Conservation (phyloP, 2,329 filamentous ascomycete species). For the Colletotrichum sp. region DNA sequence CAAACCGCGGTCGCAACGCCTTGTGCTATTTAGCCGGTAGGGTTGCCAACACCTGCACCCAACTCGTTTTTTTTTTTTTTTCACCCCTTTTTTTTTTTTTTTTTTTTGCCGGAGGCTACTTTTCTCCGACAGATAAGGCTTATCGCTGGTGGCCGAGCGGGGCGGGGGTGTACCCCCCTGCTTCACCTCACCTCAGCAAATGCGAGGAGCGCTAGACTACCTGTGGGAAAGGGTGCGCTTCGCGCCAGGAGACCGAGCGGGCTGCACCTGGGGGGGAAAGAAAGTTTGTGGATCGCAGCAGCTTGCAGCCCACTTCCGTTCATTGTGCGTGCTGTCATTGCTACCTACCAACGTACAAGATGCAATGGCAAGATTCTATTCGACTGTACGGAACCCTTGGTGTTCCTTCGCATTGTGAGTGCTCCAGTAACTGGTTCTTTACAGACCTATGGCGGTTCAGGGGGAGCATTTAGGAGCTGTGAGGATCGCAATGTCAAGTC, state of each 20-base stretch:
- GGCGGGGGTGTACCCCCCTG: not conserved
- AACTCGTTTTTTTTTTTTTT: no score
- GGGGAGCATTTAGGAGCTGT: not conserved
- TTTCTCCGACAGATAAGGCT: conserved; percentile 37
- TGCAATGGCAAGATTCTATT: not conserved
- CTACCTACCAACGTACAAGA: not conserved
- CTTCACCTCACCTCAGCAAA: not conserved
- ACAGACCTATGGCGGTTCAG: not conserved
- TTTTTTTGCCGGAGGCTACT: conserved; percentile 19
- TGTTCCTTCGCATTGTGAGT: not conserved
- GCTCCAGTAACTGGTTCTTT: not conserved
- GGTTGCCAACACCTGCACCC: no score
- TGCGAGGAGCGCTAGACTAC: not conserved
- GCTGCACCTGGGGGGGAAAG: not conserved
- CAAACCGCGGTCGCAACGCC: no score
- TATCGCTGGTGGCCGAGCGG: conserved; percentile 26
- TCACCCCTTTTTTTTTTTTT: not conserved
- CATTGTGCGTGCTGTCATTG: not conserved
- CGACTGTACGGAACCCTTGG: not conserved
- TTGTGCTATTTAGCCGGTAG: no score
- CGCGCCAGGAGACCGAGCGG: not conserved
- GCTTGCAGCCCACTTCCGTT: conserved; percentile 11
- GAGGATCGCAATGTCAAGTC: not conserved
- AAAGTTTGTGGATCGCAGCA: conserved; percentile 16
- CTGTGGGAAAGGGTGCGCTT: not conserved